A percentile compares a stretch with the other conserved stretches of the same genome.
These are phyloP conservation scores for Lipomyces yamanashiensis DNA, from an alignment of 805 yeast species.

Conservation along the genomic window DNA sequence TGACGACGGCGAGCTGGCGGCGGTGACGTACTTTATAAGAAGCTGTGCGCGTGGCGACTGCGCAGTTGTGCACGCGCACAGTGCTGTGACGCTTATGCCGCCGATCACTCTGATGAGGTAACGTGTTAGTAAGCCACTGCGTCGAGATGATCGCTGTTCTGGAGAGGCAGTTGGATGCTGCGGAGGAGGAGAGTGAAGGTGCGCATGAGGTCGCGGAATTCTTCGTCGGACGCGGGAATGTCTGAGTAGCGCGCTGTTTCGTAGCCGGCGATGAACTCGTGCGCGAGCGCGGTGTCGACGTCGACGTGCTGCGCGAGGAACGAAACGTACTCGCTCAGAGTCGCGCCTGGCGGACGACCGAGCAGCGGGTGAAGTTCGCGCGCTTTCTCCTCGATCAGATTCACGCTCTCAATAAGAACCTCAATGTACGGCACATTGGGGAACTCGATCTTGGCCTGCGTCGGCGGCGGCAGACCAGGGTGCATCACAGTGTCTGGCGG, in stretches of 20 bases:
- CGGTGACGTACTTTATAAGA: conserved; percentile 29
- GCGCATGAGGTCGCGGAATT: conserved; percentile 62
- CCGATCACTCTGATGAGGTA: not conserved
- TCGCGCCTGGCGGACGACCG: conserved; percentile 52
- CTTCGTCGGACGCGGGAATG: conserved; percentile 58
- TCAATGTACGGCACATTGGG: conserved; percentile 43
- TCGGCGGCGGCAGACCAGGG: conserved; percentile 58
- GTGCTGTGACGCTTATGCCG: conserved; percentile 6
- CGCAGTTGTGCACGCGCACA: not conserved
- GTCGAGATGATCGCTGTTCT: not conserved
- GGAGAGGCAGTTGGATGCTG: conserved; percentile 13
- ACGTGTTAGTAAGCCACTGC: not conserved
- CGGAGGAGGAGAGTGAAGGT: conserved; percentile 27
- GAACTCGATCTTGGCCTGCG: conserved; percentile 39
- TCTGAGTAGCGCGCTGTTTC: conserved; percentile 74
- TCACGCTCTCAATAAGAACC: conserved; percentile 40
- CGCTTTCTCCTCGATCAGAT: conserved; percentile 38
- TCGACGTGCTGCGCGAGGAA: conserved; percentile 43
- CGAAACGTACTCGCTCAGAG: conserved; percentile 59
- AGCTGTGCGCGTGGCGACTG: not conserved
- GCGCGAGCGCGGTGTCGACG: conserved; percentile 36
- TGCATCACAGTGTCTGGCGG: conserved; percentile 55
- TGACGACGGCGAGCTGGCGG: conserved; percentile 17
- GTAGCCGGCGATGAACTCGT: conserved; percentile 57
- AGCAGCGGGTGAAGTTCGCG: conserved; percentile 43